Evolutionary conservation across 2,329 filamentous ascomycete species (phyloP).

Genomic region (Botrytis cinerea): DNA sequence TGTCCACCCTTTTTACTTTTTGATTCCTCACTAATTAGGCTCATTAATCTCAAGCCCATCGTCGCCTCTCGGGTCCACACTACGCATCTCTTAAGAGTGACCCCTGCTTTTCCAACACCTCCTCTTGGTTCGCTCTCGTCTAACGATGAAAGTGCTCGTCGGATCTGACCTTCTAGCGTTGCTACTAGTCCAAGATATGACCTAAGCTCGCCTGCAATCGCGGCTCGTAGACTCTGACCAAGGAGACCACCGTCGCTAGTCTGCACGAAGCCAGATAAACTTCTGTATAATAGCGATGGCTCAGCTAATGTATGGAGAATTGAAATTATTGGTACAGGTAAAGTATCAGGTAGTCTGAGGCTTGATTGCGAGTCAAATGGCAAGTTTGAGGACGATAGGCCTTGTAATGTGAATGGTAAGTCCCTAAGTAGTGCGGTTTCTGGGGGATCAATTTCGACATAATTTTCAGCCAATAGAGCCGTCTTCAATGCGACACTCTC

Average conservation of each 20-base stretch:
- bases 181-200: constrained; percentile 90
- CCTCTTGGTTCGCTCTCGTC: constrained; percentile 66
- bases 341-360: constrained; percentile 73
- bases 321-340: constrained; percentile 83
- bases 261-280: constrained; percentile 78
- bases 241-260: constrained; percentile 81
- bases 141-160: constrained; percentile 75
- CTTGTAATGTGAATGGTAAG: constrained; percentile 89
- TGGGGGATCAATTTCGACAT: constrained; percentile 58
- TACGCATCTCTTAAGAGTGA: constrained; percentile 92
- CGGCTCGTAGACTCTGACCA: constrained; percentile 86
- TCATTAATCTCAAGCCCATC: constrained; percentile 91
- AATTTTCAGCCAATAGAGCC: constrained; percentile 58
- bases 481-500: constrained; percentile 49
- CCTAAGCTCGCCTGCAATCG: constrained; percentile 79
- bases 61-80: constrained; percentile 98
- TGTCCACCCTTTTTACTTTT: constrained; percentile 84
- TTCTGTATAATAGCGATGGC: constrained; percentile 86
- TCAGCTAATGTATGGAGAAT: constrained; percentile 88
- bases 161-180: constrained; percentile 88
- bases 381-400: constrained; percentile 82
- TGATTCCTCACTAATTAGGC: constrained; percentile 88
- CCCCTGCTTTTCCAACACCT: constrained; percentile 80
- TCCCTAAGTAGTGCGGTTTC: constrained; percentile 73
- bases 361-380: constrained; percentile 70